Base-by-base conservation (phyloP, 345 rosid species). In the Salix arbutifolia region DNA sequence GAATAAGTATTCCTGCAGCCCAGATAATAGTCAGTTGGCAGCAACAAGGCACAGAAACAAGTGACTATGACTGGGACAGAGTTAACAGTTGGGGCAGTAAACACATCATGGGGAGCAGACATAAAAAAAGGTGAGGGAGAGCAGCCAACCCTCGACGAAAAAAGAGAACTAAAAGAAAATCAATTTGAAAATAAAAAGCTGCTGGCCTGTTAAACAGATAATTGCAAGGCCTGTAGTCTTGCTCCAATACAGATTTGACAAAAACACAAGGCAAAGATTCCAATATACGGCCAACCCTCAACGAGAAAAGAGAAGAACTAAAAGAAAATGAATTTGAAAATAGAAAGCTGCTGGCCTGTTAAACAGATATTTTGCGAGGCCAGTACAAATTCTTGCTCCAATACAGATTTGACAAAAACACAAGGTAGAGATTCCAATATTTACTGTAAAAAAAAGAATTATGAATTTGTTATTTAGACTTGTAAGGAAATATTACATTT, bases 1-100 rank as follows among this genome's bases (percentile, higher is more conserved):
- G 88, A 79, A 78, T 71, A 77, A 70, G 70, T 46, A 85, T 72
- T 82, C 90, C 90, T 90, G 89, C 89, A 83, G 82, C 78, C 88
- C 88, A 85, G 81, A 86, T 84, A 80, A 77, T 38, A 72, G 78
- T 84, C 77, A 76, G 85, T 84, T 69, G 8, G 77, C 60, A 79
- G 74, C 23, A 85, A 74, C 72, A 83, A 70, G 65, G 58, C 81
- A 78, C 56, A 60, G 67, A 48, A 64, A 78, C 4, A 65, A 73
- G 44, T 60, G 18, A 74, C 68, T 30, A 75, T 21, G 28, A 5
- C 46, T n/a, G 33, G 69, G 30, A 58, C 62, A 62, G 1, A 26
- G 56, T 64, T 74, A 16, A 69, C 26, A 42, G 23, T 14, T 26
- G 26, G 14, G 23, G 33, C 53, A 66, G 21, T 6, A 66, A 40